phyloP scores from a whole-genome alignment of 257 asterid species.

The Craterostigma plantagineum region DNA sequence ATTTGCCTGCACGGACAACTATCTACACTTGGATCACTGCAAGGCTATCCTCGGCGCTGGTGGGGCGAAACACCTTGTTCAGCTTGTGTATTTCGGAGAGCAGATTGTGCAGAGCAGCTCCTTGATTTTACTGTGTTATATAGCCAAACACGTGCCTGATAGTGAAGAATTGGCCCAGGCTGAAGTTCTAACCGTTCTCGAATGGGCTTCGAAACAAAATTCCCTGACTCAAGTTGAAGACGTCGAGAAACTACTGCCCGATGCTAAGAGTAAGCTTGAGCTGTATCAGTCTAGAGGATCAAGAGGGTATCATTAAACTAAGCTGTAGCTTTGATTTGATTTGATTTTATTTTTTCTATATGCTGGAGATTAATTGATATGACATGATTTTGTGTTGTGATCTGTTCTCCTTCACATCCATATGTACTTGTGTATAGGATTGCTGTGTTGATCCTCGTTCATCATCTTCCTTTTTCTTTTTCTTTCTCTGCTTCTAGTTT shows the following conservation, averaged over 20 bases:
- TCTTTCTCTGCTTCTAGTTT: too few relatives aligned
- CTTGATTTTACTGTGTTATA: constrained; percentile 25
- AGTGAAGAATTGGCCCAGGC: constrained; percentile 56
- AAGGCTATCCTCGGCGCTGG: constrained; percentile 46
- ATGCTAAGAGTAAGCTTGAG: constrained; percentile 48
- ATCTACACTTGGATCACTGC: constrained; percentile 38
- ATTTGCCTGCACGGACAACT: constrained; percentile 34
- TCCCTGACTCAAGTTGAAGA: constrained; percentile 20
- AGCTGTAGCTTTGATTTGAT: not conserved
- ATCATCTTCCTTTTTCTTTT: too few relatives aligned
- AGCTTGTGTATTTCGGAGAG: constrained; percentile 54
- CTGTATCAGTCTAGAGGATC: constrained; percentile 54
- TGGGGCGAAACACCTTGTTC: constrained; percentile 50
- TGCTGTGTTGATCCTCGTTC: too few relatives aligned
- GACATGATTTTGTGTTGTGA: too few relatives aligned
- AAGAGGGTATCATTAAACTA: constrained; percentile 30
- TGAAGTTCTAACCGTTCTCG: constrained; percentile 39
- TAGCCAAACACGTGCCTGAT: constrained; percentile 47
- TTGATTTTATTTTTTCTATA: too few relatives aligned
- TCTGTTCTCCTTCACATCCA: too few relatives aligned
- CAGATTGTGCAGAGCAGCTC: constrained; percentile 38
- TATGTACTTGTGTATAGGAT: too few relatives aligned
- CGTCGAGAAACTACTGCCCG: constrained; percentile 30
- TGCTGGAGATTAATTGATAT: too few relatives aligned
- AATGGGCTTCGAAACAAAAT: constrained; percentile 53